Conservation (phyloP, 495 filamentous ascomycete species). For the Xylaria castorea region DNA sequence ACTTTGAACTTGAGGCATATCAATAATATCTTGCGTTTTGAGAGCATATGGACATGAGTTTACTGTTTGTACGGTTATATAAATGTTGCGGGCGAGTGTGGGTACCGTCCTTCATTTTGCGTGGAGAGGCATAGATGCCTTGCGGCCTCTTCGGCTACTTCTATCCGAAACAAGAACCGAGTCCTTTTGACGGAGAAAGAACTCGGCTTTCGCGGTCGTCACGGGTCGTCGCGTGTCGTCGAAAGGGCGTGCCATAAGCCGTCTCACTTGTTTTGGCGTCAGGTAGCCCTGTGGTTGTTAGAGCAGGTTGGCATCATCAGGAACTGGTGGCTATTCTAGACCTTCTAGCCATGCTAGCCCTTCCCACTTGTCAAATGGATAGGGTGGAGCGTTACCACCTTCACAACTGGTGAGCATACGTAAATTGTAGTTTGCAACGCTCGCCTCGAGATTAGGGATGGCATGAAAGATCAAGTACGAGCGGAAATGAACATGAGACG, state of each 20-base stretch:
- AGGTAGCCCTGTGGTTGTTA: neutral
- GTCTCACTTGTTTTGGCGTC: neutral
- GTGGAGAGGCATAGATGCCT: neutral
- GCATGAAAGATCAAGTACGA: neutral
- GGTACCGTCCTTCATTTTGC: neutral
- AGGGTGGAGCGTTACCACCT: neutral
- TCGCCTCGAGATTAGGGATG: neutral
- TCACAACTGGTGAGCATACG: neutral
- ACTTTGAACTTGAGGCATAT: neutral
- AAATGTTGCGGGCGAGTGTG: neutral
- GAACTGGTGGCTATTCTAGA: neutral
- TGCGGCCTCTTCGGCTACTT: neutral
- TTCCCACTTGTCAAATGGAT: neutral
- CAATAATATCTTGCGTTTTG: neutral
- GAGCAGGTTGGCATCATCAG: neutral
- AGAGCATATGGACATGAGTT: neutral
- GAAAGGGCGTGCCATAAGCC: neutral
- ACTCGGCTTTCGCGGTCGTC: neutral
- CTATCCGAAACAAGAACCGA: neutral
- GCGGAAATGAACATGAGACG: too few species aligned
- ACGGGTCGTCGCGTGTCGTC: neutral
- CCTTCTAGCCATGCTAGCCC: neutral
- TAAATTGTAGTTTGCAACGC: neutral
- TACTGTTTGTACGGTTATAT: neutral
- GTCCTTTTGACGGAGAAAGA: neutral